Percentiles rank a stretch among this genome's conserved stretches.
Evolutionary conservation across 768 basidiomycete genomes (phyloP).

Genomic region (Gloeopeniophorella convolvens): DNA sequence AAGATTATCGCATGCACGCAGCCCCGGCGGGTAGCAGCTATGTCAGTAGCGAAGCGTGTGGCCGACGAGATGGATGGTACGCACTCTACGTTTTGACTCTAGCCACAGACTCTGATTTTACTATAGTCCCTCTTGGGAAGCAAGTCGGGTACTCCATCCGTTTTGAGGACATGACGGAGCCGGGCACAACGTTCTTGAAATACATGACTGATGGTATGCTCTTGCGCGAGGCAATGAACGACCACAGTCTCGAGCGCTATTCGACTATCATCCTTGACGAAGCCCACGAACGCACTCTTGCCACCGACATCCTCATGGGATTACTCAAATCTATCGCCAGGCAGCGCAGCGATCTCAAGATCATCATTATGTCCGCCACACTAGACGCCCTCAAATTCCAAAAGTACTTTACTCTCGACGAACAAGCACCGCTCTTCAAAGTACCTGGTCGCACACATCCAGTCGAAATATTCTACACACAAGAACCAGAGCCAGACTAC

Average conservation of each 20-base stretch:
- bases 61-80: conserved; percentile 98
- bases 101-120: conserved; percentile 4
- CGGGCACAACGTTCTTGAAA: conserved; percentile 89
- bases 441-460: conserved; percentile 92
- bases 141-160: conserved; percentile 98
- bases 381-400: conserved; percentile 96
- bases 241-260: conserved; percentile 81
- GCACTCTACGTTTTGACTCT: conserved; percentile 27
- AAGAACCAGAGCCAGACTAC: conserved; percentile 91
- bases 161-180: conserved; percentile 94
- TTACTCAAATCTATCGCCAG: conserved; percentile 81
- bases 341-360: conserved; percentile 82
- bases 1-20: conserved; percentile 97
- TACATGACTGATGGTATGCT: conserved; percentile 99
- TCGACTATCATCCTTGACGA: conserved; percentile 98
- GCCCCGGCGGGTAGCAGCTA: conserved; percentile 92
- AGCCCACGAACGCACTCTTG: conserved; percentile 95
- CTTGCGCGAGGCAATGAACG: conserved; percentile 97
- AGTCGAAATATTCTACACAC: conserved; percentile 92
- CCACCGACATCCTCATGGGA: conserved; percentile 98
- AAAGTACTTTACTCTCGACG: conserved; percentile 69
- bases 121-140: conserved; percentile 78
- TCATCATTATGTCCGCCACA: conserved; percentile 98
- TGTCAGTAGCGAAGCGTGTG: conserved; percentile 97
- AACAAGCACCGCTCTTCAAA: conserved; percentile 72